A percentile compares a stretch with the other conserved stretches of the same genome.
phyloP scores from a whole-genome alignment of 805 yeast genomes.

The Starmera dryadoides region DNA sequence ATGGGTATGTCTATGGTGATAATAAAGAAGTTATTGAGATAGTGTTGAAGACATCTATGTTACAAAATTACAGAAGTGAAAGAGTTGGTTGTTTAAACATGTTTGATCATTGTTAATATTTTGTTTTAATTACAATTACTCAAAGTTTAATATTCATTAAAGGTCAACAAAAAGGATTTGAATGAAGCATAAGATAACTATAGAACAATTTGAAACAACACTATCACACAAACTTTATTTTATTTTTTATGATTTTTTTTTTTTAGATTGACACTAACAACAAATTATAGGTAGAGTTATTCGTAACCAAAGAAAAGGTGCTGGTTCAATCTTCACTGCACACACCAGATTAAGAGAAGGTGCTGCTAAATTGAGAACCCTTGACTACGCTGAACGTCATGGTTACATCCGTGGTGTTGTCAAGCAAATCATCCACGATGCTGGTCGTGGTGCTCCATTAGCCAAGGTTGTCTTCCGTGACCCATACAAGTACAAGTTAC shows the following conservation, averaged over 20 bases:
- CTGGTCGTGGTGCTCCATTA: conserved; percentile 99
- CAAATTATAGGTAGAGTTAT: conserved; percentile 90
- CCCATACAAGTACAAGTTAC: conserved; percentile 97
- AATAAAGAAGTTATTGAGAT: not conserved
- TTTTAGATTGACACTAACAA: not conserved
- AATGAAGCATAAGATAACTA: too few relatives aligned
- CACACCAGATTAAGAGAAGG: conserved; percentile 99
- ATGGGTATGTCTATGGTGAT: conserved; percentile 19
- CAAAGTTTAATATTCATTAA: too few relatives aligned
- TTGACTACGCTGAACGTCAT: conserved; percentile 98
- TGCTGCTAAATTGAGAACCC: conserved; percentile 99
- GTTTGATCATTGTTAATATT: too few relatives aligned
- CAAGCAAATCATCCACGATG: conserved; percentile 97
- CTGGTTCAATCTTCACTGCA: conserved; percentile 99
- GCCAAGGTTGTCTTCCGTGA: conserved; percentile 99
- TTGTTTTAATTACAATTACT: too few relatives aligned
- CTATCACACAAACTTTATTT: too few relatives aligned
- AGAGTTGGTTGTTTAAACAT: too few relatives aligned
- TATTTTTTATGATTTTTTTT: too few relatives aligned
- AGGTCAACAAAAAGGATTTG: too few relatives aligned
- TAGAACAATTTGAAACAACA: too few relatives aligned
- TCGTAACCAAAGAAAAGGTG: conserved; percentile 99
- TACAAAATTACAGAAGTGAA: not conserved
- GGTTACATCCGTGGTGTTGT: conserved; percentile 99
- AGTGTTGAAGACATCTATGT: not conserved